A percentile compares a stretch with the other conserved stretches of the same genome.
These are phyloP conservation scores for Myrica gale DNA, from an alignment of 306 rosid species.

Conservation along the genomic window DNA sequence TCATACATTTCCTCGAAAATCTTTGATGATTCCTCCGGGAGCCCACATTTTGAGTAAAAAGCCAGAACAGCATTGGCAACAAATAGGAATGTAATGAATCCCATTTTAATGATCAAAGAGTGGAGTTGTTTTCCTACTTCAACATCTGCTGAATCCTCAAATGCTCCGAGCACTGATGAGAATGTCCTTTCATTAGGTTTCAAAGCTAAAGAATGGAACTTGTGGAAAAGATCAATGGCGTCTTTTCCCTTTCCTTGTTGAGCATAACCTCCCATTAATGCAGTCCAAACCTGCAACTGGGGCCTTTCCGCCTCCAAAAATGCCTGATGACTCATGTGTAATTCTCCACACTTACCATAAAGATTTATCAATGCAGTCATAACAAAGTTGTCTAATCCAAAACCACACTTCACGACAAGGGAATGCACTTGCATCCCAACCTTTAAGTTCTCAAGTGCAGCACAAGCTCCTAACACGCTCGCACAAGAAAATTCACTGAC, in stretches of 20 bases:
- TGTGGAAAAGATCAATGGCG: slow-evolving; percentile 10
- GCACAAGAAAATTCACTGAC: neutral
- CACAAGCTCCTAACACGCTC: neutral
- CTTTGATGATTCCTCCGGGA: neutral
- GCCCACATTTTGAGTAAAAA: slow-evolving; percentile 4
- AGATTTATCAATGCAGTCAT: slow-evolving; percentile 11
- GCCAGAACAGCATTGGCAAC: neutral
- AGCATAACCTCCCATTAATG: slow-evolving; percentile 10
- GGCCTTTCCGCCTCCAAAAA: slow-evolving; percentile 9
- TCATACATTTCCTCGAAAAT: neutral
- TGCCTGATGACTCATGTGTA: neutral
- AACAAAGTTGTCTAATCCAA: slow-evolving; percentile 6
- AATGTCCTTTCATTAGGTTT: slow-evolving; percentile 9
- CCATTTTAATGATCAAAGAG: slow-evolving; percentile 7
- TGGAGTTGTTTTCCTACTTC: slow-evolving; percentile 9
- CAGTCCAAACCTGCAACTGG: slow-evolving; percentile 15
- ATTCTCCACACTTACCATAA: slow-evolving; percentile 4
- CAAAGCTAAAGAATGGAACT: slow-evolving; percentile 8
- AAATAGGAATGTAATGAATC: slow-evolving; percentile 1
- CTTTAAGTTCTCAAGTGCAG: slow-evolving; percentile 5
- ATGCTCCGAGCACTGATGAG: slow-evolving; percentile 8
- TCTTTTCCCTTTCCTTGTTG: slow-evolving; percentile 9
- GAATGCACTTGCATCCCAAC: slow-evolving; percentile 1
- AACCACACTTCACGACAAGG: neutral
- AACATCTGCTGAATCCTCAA: slow-evolving; percentile 6